Evolutionary conservation across 139 green algal species (phyloP).

Genomic region (Micractinium conductrix): DNA sequence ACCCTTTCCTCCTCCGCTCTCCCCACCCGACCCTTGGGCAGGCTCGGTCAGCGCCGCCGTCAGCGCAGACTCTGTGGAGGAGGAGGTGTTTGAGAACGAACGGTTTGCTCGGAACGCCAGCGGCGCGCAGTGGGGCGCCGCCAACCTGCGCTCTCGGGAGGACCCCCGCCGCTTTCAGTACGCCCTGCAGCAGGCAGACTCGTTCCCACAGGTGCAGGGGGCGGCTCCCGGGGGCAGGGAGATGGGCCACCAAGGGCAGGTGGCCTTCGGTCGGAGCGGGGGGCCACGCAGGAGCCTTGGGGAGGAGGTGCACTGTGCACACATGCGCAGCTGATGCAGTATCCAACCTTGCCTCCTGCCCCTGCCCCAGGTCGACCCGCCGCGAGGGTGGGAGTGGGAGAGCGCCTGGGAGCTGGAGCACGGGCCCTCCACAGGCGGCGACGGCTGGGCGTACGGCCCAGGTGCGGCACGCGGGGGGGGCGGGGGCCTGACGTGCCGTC

Average conservation of each 20-base stretch:
- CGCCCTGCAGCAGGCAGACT: conserved; percentile 1
- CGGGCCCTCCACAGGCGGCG: conserved; percentile 56
- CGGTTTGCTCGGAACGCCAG: conserved; percentile 68
- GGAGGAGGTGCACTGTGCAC: too few relatives aligned
- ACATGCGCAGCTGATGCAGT: too few relatives aligned
- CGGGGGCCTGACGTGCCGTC: too few relatives aligned
- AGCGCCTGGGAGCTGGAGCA: conserved; percentile 72
- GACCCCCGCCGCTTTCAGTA: conserved; percentile 27
- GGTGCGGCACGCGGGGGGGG: background rate
- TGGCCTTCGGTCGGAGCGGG: too few relatives aligned
- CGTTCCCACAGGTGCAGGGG: conserved; percentile 2
- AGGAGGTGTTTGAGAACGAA: conserved; percentile 91
- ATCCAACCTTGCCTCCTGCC: too few relatives aligned
- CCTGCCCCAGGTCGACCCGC: conserved; percentile 30
- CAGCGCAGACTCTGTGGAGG: conserved; percentile 56
- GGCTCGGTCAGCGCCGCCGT: conserved; percentile 11
- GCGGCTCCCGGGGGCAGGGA: too few relatives aligned
- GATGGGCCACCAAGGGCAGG: too few relatives aligned
- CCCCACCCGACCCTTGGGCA: background rate
- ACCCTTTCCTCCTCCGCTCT: background rate
- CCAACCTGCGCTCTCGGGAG: conserved; percentile 9
- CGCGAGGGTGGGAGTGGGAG: conserved; percentile 79
- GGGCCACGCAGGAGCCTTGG: too few relatives aligned
- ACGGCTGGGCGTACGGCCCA: conserved; percentile 74
- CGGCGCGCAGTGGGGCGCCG: conserved; percentile 1